Percentiles rank a stretch among this genome's conserved stretches.
These are phyloP conservation scores for Brachypodium distachyon DNA, from an alignment of 202 grass and related monocot species.

Conservation along the genomic window DNA sequence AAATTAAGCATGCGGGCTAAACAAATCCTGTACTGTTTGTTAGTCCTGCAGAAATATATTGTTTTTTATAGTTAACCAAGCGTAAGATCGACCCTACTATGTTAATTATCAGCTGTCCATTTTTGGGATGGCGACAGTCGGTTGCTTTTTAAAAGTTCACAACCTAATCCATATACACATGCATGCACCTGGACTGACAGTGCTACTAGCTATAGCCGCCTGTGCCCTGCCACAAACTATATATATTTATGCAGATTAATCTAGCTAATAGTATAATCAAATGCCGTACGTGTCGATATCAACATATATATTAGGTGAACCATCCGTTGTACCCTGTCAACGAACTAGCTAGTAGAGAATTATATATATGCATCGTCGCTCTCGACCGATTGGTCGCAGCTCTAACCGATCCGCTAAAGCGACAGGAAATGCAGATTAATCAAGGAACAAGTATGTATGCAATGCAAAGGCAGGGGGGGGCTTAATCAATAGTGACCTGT, in stretches of 20 bases:
- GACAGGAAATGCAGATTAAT: constrained; percentile 1
- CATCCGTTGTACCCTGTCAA: constrained; percentile 16
- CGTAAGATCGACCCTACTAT: not conserved
- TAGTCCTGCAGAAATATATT: not conserved
- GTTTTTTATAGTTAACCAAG: not conserved
- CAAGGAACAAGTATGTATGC: too few relatives aligned
- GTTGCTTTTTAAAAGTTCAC: not conserved
- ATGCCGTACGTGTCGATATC: constrained; percentile 3
- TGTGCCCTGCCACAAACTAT: not conserved
- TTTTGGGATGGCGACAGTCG: constrained; percentile 41
- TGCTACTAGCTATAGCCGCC: not conserved
- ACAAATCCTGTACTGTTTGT: not conserved
- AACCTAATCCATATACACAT: constrained; percentile 37
- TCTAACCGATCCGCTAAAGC: constrained; percentile 36
- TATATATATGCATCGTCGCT: not conserved
- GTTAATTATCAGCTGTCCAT: not conserved
- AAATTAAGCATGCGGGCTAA: not conserved
- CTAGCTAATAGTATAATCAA: not conserved
- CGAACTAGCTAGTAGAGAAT: not conserved
- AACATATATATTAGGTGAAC: constrained; percentile 53
- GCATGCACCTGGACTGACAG: not conserved
- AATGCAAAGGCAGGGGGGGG: too few relatives aligned
- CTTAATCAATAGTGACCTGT: too few relatives aligned
- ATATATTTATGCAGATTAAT: not conserved
- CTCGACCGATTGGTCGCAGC: not conserved